Percentiles rank a stretch among this genome's conserved stretches.
phyloP scores from a whole-genome alignment of 257 asterid genomes.

The Solanum dulcamara region DNA sequence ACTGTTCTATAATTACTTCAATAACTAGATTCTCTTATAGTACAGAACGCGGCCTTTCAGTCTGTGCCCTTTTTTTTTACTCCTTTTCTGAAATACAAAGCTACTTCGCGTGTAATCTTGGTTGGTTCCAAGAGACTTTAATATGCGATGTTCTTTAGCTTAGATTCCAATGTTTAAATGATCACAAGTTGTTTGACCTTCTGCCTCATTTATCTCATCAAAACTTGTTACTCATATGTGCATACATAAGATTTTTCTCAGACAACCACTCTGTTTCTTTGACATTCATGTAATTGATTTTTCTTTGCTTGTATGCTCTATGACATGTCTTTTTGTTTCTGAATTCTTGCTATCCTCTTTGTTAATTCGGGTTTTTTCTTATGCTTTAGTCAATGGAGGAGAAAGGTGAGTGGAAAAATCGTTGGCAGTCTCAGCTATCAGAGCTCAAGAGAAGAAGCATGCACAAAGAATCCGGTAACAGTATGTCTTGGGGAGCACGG shows the following conservation, averaged over 20 bases:
- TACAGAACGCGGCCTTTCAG: background rate
- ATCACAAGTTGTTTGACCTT: background rate
- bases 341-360: background rate
- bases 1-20: background rate
- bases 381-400: slow-evolving; percentile 42
- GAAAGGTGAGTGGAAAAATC: slow-evolving; percentile 53
- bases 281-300: background rate
- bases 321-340: background rate
- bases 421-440: slow-evolving; percentile 70
- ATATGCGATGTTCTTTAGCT: background rate
- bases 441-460: slow-evolving; percentile 53
- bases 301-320: background rate
- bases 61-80: background rate
- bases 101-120: background rate
- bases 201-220: background rate
- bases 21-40: background rate
- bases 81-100: background rate
- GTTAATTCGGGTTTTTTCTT: background rate
- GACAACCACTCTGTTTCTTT: background rate
- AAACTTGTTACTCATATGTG: background rate
- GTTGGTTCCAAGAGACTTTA: background rate
- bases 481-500: slow-evolving; percentile 74
- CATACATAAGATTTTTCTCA: background rate
- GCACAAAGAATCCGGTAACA: slow-evolving; percentile 26
- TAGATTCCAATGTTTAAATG: background rate